Evolutionary conservation across 148 eudicot species (phyloP).

Genomic region (Silene conica): DNA sequence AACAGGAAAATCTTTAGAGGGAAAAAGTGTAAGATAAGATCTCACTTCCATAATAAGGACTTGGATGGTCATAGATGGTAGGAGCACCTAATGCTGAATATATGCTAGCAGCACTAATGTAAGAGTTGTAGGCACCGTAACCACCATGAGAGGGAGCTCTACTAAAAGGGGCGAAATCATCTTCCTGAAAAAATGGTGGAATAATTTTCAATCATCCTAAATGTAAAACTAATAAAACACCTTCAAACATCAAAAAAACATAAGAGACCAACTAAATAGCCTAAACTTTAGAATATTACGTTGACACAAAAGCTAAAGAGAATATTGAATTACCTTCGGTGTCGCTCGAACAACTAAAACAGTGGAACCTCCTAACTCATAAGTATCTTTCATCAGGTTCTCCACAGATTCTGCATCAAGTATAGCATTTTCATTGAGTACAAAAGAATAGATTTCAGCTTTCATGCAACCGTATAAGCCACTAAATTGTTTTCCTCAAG

Average conservation of each 20-base stretch:
- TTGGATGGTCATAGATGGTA: slow-evolving; percentile 82
- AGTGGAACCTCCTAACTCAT: slow-evolving; percentile 88
- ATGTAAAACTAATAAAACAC: not conserved
- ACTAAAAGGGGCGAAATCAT: slow-evolving; percentile 49
- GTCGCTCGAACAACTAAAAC: slow-evolving; percentile 97
- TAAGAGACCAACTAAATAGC: not conserved
- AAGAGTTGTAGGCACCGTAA: slow-evolving; percentile 94
- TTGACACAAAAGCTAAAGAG: not conserved
- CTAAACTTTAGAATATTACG: not conserved
- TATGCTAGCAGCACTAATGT: slow-evolving; percentile 86
- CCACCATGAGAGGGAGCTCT: slow-evolving; percentile 37
- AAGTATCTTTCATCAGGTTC: slow-evolving; percentile 82
- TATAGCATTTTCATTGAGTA: not conserved
- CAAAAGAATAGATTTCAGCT: not conserved
- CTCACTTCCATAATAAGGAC: slow-evolving; percentile 85
- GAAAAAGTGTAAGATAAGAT: not conserved
- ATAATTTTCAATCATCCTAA: not conserved
- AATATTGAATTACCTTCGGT: slow-evolving; percentile 55
- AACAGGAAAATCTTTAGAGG: not conserved
- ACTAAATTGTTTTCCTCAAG: not conserved
- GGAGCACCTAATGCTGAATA: slow-evolving; percentile 96
- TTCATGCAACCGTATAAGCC: too few species aligned
- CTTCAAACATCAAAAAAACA: not conserved
- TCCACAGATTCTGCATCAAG: slow-evolving; percentile 82
- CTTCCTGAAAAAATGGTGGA: slow-evolving; percentile 46